Base-by-base conservation (phyloP, 352 stramenopile species). In the Phytophthora melonis region DNA sequence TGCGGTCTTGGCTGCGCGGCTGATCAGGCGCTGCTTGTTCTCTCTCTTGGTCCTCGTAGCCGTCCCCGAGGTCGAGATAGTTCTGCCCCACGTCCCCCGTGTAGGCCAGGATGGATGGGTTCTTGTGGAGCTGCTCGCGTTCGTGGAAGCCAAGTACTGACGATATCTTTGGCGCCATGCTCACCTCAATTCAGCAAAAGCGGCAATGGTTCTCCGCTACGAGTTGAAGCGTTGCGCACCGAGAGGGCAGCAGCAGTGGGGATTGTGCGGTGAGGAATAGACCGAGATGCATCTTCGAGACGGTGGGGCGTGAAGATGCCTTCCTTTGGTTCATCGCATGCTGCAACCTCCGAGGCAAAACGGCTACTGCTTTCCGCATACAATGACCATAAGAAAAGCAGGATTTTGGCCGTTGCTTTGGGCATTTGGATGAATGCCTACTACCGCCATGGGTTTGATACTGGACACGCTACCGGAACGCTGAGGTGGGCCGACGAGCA, bases 31-130 rank as follows among this genome's bases (percentile, higher is more conserved):
- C 9, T 4, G 52, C 50, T 66, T 57, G 47, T 21, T 66, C 62
- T 3, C 16, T 34, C 21, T 72, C 57, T 66, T 68, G 56, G 3
- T 69, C 49, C 3, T 45, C 43, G 25, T 70, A 72, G 50, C 39
- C 63, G n/a, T 69, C 62, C 5, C 53, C 67, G 14, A 75, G 53
- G 58, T 75, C 72, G 4, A 73, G 53, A 32, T 79, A 76, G 53
- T 79, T 72, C 66, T 65, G 67, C n/a, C 67, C 67, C 23, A 70
- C 62, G 23, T 79, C 72, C 6, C 67, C 67, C 10, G 72, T 69
- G 54, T 72, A 79, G 6, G 68, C 61, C 32, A 79, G 52, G 3
- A 79, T 75, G 34, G 72, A 79, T 23, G 68, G 52, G 19, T 72
- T 76, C 53, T 76, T 75, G 58, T 68, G 39, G 14, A 70, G 67